Conservation (phyloP, 2,329 filamentous ascomycete species). For the Ilyonectria destructans region DNA sequence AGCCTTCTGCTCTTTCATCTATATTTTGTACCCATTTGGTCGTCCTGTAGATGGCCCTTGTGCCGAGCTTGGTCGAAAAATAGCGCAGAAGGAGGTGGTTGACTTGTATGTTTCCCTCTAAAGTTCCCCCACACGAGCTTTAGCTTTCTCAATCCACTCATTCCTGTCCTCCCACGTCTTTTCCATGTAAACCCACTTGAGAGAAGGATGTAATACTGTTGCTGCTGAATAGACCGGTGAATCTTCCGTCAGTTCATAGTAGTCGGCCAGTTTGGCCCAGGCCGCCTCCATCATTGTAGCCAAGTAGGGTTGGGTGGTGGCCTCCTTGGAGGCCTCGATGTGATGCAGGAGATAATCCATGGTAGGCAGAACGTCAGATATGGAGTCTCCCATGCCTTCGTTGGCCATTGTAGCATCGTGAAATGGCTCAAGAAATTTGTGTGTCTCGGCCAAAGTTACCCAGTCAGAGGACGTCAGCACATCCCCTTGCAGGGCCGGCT, state of each 20-base stretch:
- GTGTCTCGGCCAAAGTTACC: conserved; percentile 1
- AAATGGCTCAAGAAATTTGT: conserved; percentile 10
- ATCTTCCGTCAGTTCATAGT: conserved; percentile 2
- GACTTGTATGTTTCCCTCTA: conserved; percentile 2
- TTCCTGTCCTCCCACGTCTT: not conserved
- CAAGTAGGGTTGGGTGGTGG: not conserved
- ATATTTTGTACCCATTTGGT: conserved; percentile 3
- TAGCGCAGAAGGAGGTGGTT: not conserved
- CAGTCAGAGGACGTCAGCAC: conserved; percentile 4
- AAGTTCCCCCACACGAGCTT: not conserved
- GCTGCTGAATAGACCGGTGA: conserved; percentile 7
- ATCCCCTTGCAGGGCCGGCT: conserved; percentile 4
- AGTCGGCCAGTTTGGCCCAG: conserved; percentile 5
- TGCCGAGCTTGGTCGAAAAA: not conserved
- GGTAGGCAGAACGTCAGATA: not conserved
- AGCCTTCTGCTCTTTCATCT: not conserved
- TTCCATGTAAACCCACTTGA: not conserved
- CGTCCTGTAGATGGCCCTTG: not conserved
- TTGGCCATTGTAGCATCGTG: conserved; percentile 1
- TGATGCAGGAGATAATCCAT: not conserved
- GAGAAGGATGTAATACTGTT: not conserved
- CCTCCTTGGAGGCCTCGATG: not conserved
- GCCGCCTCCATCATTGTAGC: not conserved
- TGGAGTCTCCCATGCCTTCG: not conserved
- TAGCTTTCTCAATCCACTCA: conserved; percentile 1